These are phyloP conservation scores for Tricholoma matsutake DNA, from an alignment of 768 basidiomycete species.

Conservation along the genomic window DNA sequence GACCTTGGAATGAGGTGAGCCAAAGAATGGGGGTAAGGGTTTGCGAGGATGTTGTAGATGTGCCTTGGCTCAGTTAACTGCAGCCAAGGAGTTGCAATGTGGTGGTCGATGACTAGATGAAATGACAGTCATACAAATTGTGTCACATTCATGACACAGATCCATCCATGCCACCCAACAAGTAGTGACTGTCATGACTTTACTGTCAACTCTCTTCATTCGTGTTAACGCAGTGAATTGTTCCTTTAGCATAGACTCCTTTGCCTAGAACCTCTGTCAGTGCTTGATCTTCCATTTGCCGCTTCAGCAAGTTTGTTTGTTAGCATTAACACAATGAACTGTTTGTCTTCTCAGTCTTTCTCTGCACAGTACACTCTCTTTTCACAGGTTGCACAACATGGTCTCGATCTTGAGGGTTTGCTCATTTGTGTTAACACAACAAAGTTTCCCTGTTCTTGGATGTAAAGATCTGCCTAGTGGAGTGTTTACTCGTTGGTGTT, in stretches of 20 bases:
- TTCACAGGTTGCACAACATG: background rate
- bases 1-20: too few species aligned
- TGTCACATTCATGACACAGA: too few species aligned
- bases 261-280: background rate
- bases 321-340: background rate
- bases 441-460: background rate
- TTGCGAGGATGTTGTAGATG: background rate
- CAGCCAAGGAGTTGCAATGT: background rate
- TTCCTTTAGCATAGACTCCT: background rate
- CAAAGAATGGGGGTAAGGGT: too few species aligned
- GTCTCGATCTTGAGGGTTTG: background rate
- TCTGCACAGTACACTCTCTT: background rate
- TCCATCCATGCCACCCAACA: too few species aligned
- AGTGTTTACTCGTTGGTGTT: background rate
- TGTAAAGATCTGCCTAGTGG: background rate
- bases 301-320: background rate
- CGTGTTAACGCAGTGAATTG: background rate
- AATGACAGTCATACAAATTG: too few species aligned
- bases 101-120: too few species aligned
- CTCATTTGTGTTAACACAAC: background rate
- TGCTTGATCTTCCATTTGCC: background rate
- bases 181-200: background rate
- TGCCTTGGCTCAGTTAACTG: background rate
- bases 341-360: background rate
- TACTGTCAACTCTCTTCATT: background rate